These are phyloP conservation scores for Saccharomycopsis fermentans DNA, from an alignment of 805 yeast genomes.

Conservation along the genomic window DNA sequence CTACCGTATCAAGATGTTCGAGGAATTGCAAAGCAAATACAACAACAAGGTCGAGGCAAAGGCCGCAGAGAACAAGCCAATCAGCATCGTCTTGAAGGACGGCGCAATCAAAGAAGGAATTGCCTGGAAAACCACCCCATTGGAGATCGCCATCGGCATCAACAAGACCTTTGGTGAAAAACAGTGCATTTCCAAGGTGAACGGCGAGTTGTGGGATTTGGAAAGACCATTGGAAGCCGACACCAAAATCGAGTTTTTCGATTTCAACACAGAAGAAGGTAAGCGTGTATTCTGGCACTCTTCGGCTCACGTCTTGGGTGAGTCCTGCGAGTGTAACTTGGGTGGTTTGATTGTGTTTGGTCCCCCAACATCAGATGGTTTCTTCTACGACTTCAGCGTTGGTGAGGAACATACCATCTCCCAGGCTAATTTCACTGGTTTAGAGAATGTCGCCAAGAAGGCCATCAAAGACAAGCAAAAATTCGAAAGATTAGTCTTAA, in stretches of 20 bases:
- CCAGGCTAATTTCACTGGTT: conserved; percentile 70
- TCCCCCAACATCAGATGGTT: conserved; percentile 97
- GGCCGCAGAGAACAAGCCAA: conserved; percentile 44
- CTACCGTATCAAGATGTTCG: conserved; percentile 69
- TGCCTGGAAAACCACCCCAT: conserved; percentile 85
- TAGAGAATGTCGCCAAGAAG: conserved; percentile 79
- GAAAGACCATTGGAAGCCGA: conserved; percentile 83
- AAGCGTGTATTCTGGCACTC: conserved; percentile 98
- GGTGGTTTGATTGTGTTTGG: conserved; percentile 92
- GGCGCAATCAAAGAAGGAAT: conserved; percentile 71
- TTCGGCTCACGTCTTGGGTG: conserved; percentile 96
- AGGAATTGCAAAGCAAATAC: conserved; percentile 65
- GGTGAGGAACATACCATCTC: conserved; percentile 64
- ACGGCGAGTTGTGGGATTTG: conserved; percentile 90
- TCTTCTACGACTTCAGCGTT: conserved; percentile 92
- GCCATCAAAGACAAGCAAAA: conserved; percentile 93
- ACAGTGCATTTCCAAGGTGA: conserved; percentile 82
- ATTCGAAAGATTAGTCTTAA: conserved; percentile 85
- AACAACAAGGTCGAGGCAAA: conserved; percentile 60
- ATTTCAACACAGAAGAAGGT: conserved; percentile 91
- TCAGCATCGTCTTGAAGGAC: conserved; percentile 77
- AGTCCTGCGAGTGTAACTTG: conserved; percentile 91
- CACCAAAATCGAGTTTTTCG: conserved; percentile 65
- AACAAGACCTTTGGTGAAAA: conserved; percentile 84
- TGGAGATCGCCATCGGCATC: conserved; percentile 72